Base-by-base conservation (phyloP, 2,329 filamentous ascomycete genomes). In the Chaetomium sp. region DNA sequence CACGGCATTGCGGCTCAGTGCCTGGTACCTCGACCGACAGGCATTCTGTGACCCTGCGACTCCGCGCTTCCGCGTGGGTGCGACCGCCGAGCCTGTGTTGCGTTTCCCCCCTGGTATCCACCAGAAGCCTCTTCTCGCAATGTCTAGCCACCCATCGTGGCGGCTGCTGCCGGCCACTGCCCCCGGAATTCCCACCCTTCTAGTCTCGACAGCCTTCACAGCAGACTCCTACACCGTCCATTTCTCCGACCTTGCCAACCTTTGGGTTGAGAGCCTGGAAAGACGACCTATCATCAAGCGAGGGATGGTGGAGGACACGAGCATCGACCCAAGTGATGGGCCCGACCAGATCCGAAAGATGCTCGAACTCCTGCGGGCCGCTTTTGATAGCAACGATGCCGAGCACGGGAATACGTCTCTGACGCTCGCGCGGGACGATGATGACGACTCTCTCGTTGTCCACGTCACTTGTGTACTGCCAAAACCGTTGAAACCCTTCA, bases 311-410 rank as follows among this genome's bases (percentile, higher is more conserved):
- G 82, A 88, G 69, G 83, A 87, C 70, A 90, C 88, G 19, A 87
- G 85, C 66, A 92, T 94, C 66, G 90, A 94, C 73, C 87, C 91
- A 1, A 87, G 84, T 72, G 87, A 90, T 69, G 88, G 89, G 65
- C 79, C 81, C 0, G 84, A 86, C 58, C 90, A 94, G 71, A 85
- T 91, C 77, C 74, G 77, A 29, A 87, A 87, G 58, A 86, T 94
- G 59, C 78, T 93, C 16, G 80, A 84, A 25, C 88, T 89, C 70
- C 78, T 94, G 21, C 76, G 79, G 57, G 77, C 78, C 49, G 82
- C 83, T 33, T 76, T 86, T 72, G 83, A 80, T 78, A 79, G 68
- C 64, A 85, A 72, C 23, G 77, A 78, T 45, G 72, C 74, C 23
- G 79, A 78, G 45, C 80, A 82, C 68, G 73, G 74, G 66, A 77